Evolutionary conservation across 1,139 yeast species (phyloP), one percentile per base, ranked within the genome.

Genomic region (Candida glucosophila): DNA sequence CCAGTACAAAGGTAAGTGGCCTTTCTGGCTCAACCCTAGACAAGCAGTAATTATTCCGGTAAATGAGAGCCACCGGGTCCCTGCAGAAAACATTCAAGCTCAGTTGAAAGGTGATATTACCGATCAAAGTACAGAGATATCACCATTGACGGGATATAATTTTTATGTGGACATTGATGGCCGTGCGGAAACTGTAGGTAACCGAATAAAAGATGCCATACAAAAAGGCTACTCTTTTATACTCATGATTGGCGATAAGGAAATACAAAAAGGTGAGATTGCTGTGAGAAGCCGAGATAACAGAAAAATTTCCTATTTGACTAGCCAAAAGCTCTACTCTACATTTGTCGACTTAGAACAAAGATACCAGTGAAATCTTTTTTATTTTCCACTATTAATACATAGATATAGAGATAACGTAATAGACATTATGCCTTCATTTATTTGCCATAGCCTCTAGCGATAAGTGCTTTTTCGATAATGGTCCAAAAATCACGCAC

Each of bases 21-120:
- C 99, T 8, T 90, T 92, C 49, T 90, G 98, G 98, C 55, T 90
- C 32, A 83, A 81, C 34, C 96, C 98, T n/a, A 68, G 93, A 37
- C 99, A 90, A 49, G 94, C 92, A 0, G 64, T 81, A 22, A 69
- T 90, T 3, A 67, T 92, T 5, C 97, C 98, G 2, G 79, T 90
- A 4, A 77, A 79, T 28, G 67, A 62, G 5, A 44, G 60, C 5
- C 85, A 80, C 45, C 43, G 43, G 7, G 66, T 49, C 12, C 61
- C 68, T 31, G 90, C 94, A 1, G 53, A 63, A 25, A 51, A 60
- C 12, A 49, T 77, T 4, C 72, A 67, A 17, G 41, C 47, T 7
- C 32, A 46, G 27, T 52, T 78, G 20, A 69, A 75, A 26, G 83
- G 86, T 9, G 68, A 62, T 17, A 47, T 66, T 21, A 29, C 52